Base-by-base conservation (phyloP, 257 asterid genomes). In the Hygrophila difformis region DNA sequence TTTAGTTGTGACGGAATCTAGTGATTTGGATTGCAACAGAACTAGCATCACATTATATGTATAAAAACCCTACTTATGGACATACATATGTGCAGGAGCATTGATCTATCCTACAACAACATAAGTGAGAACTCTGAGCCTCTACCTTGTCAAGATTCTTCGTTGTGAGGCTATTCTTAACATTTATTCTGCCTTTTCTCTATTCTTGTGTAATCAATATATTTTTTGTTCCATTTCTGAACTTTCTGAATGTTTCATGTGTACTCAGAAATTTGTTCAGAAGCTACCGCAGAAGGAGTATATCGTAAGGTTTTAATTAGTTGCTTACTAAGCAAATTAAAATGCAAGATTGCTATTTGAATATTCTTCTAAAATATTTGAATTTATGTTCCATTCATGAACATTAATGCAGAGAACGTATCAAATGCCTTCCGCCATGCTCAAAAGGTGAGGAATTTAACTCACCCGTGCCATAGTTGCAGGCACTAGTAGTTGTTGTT, bases 191-290 rank as follows among this genome's bases (percentile, higher is more conserved):
- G 29, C 29, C 29, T 24, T 24, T 12, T 13, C 20, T 43, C 21
- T 11, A 10, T 13, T 55, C 21, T 26, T 44, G 10, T 14, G 19
- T 12, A 15, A n/a, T n/a, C n/a, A n/a, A n/a, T n/a, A n/a, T n/a
- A 4, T 8, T 44, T 55, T 12, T 8, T 9, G 2, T 5, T 44
- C 5, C 22, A 16, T 29, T 51, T 39, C 41, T 13, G 16, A 35
- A 33, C 22, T 34, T 10, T 20, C 31, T 14, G n/a, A n/a, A 34
- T 3, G 20, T 61, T 40, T 12, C 8, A 5, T 33, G 22, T 13
- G 23, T 41, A 15, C 20, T 53, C 78, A 74, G 82, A 43, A 74
- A 70, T 60, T 54, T 74, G 53, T 74, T 56, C 58, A 66, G 65
- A 74, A 66, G 65, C 65, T 63, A 47, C 15, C 35, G 35, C 14